phyloP scores from a whole-genome alignment of 768 basidiomycete genomes.

The Ramaria sp. region DNA sequence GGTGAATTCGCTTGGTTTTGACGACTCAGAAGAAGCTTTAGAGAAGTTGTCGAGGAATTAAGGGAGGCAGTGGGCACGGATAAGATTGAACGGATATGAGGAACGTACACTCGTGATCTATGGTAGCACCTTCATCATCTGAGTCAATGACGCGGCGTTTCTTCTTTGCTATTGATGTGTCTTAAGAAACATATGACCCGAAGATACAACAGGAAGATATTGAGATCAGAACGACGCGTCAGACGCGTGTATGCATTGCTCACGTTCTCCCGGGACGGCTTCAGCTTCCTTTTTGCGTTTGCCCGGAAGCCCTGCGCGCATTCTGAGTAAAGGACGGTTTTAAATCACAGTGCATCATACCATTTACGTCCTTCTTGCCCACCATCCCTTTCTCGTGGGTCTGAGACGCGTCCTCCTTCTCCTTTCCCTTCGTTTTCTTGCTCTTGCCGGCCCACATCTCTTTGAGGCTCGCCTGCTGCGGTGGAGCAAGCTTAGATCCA shows the following conservation, averaged over 20 bases:
- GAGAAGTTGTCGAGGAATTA: slow-evolving; percentile 4
- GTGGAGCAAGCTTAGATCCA: slow-evolving; percentile 49
- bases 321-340: neutral
- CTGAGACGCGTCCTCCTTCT: slow-evolving; percentile 12
- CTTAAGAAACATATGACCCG: neutral
- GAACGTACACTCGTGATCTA: neutral
- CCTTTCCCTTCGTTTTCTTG: slow-evolving; percentile 13
- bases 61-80: neutral
- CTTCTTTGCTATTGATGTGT: slow-evolving; percentile 16
- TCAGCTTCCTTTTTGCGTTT: slow-evolving; percentile 27
- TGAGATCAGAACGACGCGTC: neutral
- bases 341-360: neutral
- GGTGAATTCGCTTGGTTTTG: neutral
- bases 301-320: slow-evolving; percentile 12
- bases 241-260: neutral
- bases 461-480: slow-evolving; percentile 69
- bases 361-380: slow-evolving; percentile 12
- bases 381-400: slow-evolving; percentile 22
- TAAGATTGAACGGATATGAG: slow-evolving; percentile 7
- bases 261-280: slow-evolving; percentile 11
- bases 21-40: neutral
- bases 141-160: slow-evolving; percentile 30
- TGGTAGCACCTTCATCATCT: slow-evolving; percentile 21
- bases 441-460: slow-evolving; percentile 61
- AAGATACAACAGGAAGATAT: neutral